Base-by-base conservation (phyloP, 306 rosid species). In the Begonia fuchsioides region DNA sequence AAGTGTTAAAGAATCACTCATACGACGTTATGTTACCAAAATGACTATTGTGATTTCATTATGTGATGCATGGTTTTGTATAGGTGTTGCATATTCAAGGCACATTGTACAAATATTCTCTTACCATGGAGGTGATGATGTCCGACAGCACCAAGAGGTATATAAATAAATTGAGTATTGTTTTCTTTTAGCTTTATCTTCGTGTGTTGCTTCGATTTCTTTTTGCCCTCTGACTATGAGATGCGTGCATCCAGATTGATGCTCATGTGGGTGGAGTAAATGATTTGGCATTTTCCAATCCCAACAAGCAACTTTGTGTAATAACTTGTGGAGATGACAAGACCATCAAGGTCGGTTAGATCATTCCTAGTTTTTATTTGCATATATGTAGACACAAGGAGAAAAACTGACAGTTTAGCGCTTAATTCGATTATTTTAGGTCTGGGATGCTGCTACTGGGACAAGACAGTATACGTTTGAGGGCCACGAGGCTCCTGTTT, bases 211-310 rank as follows among this genome's bases (percentile, higher is more conserved):
- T 68, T 13, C 14, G 44, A 20, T 61, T 45, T 15, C 46, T 10
- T 13, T 54, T 40, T 49, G 17, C 32, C 61, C 18, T n/a, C 15
- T 19, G 10, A 58, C 52, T 38, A 45, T 32, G 61, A 39, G 43
- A 26, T 68, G 41, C 50, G 15, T 68, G 50, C 35, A 55, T 54
- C 11, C 62, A 90, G 98, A 90, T 84, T 74, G 97, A 90, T 60
- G 97, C 97, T 45, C 97, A 84, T 67, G 76, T 72, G 13, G 97
- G 97, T n/a, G 97, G 97, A 70, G 97, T 81, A 57, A 90, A 90
- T 55, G 97, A 90, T 75, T 66, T 90, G 9, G 95, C 97, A 55
- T 90, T 90, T 73, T 84, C 97, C 35, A 94, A 81, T 59, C 97
- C 97, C 18, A 84, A 88, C 69, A 81, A 88, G 71, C 95, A 81